phyloP scores from a whole-genome alignment of 1,284 basidiomycete genomes.

The Microbotryum scabiosae region DNA sequence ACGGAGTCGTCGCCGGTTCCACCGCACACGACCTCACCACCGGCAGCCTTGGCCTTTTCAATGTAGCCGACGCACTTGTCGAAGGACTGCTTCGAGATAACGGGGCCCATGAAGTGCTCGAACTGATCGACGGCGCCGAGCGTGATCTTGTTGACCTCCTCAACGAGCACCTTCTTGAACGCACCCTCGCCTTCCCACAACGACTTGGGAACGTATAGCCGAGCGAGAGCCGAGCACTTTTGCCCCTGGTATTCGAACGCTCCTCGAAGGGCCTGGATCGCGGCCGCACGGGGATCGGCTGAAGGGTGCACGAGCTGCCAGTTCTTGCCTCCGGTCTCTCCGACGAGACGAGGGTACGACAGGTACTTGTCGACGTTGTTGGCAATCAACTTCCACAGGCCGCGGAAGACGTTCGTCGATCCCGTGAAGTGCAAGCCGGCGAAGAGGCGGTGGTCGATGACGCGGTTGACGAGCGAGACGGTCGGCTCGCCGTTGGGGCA shows the following conservation, averaged over 20 bases:
- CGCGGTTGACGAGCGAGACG: conserved; percentile 58
- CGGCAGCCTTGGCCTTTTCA: conserved; percentile 76
- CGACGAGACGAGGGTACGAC: conserved; percentile 88
- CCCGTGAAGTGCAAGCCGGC: conserved; percentile 94
- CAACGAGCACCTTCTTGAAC: conserved; percentile 72
- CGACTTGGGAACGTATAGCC: conserved; percentile 79
- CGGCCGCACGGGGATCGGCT: conserved; percentile 80
- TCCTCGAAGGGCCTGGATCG: conserved; percentile 75
- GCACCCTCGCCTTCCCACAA: conserved; percentile 64
- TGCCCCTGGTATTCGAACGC: conserved; percentile 98
- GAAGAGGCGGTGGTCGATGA: conserved; percentile 65
- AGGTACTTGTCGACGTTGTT: conserved; percentile 76
- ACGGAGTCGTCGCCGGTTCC: conserved; percentile 77
- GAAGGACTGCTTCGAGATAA: conserved; percentile 80
- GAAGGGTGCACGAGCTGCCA: conserved; percentile 88
- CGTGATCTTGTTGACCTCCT: conserved; percentile 72
- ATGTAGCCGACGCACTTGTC: conserved; percentile 83
- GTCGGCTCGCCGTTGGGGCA: conserved; percentile 33
- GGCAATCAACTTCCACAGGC: conserved; percentile 93
- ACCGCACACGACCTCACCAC: conserved; percentile 79
- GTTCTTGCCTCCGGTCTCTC: conserved; percentile 92
- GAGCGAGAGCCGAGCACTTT: conserved; percentile 91
- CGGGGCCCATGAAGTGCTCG: conserved; percentile 86
- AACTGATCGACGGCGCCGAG: conserved; percentile 73
- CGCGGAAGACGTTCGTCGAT: conserved; percentile 86